These are phyloP conservation scores for Sesbania bispinosa DNA, from an alignment of 306 rosid genomes.

Conservation along the genomic window DNA sequence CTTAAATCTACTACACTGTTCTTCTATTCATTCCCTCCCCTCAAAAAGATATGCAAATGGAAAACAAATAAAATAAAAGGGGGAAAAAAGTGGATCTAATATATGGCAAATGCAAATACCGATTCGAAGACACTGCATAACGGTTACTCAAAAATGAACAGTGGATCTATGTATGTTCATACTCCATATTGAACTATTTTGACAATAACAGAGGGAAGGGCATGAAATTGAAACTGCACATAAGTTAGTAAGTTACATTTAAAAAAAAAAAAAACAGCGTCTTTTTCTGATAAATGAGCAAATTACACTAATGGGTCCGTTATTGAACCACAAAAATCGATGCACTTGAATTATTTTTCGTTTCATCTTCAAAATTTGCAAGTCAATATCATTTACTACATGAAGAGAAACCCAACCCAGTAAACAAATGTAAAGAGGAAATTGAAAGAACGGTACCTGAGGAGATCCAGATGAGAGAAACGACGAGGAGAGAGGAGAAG, in stretches of 20 bases:
- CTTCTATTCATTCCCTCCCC: background rate
- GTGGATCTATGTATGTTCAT: background rate
- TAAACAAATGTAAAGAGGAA: background rate
- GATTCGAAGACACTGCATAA: background rate
- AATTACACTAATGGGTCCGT: background rate
- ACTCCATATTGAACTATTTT: background rate
- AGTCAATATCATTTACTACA: background rate
- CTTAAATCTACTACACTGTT: background rate
- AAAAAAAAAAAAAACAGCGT: background rate
- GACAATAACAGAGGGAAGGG: background rate
- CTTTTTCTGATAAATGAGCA: background rate
- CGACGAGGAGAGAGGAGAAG: conserved; percentile 39
- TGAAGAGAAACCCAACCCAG: background rate
- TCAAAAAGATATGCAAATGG: background rate
- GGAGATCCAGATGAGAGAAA: conserved; percentile 49
- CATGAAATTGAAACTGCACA: background rate
- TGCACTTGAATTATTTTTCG: background rate
- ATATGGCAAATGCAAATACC: background rate
- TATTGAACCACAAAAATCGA: background rate
- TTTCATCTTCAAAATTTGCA: background rate
- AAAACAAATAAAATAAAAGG: too few species aligned
- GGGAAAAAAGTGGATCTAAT: background rate
- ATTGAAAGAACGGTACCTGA: conserved; percentile 43
- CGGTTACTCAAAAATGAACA: background rate
- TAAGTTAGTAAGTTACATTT: background rate